Conservation (phyloP, 1,284 basidiomycete genomes). For the Cryptococcus deneoformans region DNA sequence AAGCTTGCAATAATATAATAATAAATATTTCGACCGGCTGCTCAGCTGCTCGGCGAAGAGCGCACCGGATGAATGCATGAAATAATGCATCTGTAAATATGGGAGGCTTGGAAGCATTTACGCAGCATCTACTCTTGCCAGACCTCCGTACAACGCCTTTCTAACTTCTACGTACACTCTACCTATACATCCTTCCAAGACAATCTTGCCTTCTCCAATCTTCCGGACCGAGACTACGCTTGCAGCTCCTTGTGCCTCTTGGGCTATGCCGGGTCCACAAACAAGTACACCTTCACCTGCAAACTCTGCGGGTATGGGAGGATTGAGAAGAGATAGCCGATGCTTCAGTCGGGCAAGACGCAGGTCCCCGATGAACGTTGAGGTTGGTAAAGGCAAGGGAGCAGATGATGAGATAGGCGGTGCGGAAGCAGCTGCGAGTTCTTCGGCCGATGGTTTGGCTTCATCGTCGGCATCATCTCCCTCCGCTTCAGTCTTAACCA, state of each 20-base stretch:
- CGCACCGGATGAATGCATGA: too few species aligned
- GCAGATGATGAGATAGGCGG: conserved; percentile 52
- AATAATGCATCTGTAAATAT: too few species aligned
- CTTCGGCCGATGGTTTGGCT: conserved; percentile 8
- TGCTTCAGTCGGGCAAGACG: conserved; percentile 82
- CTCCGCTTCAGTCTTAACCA: conserved; percentile 15
- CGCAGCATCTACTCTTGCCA: conserved; percentile 68
- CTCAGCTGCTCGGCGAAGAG: too few species aligned
- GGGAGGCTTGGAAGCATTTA: neutral
- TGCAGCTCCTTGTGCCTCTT: conserved; percentile 56
- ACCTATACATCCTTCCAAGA: conserved; percentile 84
- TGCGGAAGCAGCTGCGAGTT: conserved; percentile 27
- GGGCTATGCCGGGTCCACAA: conserved; percentile 64
- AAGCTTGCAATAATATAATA: too few species aligned
- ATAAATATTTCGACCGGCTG: too few species aligned
- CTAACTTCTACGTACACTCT: conserved; percentile 83
- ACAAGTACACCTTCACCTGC: conserved; percentile 94
- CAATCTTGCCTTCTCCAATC: conserved; percentile 73
- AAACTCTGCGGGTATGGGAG: conserved; percentile 74
- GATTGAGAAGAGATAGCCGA: conserved; percentile 64
- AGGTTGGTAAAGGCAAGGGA: conserved; percentile 59
- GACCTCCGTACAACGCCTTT: conserved; percentile 80
- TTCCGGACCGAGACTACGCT: conserved; percentile 85
- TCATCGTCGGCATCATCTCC: conserved; percentile 3
- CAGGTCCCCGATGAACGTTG: conserved; percentile 93